phyloP scores from a whole-genome alignment of 371 early-diverging fungal genomes.

The Basidiobolus meristosporus region DNA sequence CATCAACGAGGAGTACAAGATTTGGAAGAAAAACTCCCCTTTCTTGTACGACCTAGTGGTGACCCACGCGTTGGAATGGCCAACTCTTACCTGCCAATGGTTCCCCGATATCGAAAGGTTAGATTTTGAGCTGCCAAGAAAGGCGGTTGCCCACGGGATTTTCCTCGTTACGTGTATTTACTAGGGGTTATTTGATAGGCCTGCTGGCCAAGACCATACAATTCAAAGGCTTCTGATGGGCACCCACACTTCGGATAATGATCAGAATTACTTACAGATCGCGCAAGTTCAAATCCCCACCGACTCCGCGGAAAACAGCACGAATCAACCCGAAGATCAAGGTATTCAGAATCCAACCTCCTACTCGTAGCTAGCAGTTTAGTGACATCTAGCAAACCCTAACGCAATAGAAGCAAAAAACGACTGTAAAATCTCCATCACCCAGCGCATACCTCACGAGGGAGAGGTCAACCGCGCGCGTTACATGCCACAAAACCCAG shows the following conservation, averaged over 20 bases:
- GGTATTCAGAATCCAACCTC: too few species aligned
- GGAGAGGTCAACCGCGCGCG: constrained; percentile 92
- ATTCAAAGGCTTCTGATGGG: constrained; percentile 77
- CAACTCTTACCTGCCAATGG: constrained; percentile 95
- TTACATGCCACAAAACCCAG: constrained; percentile 82
- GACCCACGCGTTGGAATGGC: constrained; percentile 96
- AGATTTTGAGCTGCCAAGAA: background rate
- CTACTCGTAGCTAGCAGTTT: too few species aligned
- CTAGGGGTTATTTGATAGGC: too few species aligned
- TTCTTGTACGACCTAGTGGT: constrained; percentile 94
- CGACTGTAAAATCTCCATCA: constrained; percentile 68
- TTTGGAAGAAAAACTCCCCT: constrained; percentile 99
- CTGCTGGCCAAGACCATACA: constrained; percentile 79
- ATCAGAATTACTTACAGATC: constrained; percentile 86
- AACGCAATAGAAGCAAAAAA: too few species aligned
- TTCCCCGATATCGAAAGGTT: constrained; percentile 83
- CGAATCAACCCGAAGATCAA: background rate
- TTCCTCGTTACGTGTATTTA: background rate
- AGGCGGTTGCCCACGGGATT: too few species aligned
- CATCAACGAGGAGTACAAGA: constrained; percentile 90
- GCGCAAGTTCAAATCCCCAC: constrained; percentile 74
- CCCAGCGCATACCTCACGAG: constrained; percentile 80
- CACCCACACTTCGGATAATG: constrained; percentile 92
- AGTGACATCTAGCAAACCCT: too few species aligned
- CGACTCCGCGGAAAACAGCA: constrained; percentile 9